Conservation (phyloP, 2,329 filamentous ascomycete genomes). For the Colletotrichum salicis region DNA sequence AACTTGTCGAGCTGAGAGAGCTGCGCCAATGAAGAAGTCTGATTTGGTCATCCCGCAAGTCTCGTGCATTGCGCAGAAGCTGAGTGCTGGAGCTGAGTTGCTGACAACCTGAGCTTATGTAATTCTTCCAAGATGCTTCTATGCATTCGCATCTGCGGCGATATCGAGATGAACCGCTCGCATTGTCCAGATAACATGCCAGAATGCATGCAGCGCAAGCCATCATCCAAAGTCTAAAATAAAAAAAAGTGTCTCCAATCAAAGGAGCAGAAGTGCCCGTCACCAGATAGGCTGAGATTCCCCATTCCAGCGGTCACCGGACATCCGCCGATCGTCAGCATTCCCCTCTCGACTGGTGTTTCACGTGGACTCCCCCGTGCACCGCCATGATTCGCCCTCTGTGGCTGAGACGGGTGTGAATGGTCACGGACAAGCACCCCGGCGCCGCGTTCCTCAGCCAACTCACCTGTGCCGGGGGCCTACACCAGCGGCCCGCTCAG, state of each 20-base stretch:
- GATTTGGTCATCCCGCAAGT: conserved; percentile 26
- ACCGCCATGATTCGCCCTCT: conserved; percentile 19
- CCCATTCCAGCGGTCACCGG: conserved; percentile 12
- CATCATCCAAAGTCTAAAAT: conserved; percentile 17
- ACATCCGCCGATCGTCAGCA: conserved; percentile 1
- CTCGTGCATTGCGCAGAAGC: background rate
- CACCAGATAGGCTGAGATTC: background rate
- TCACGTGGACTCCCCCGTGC: conserved; percentile 24
- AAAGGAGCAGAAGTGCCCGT: background rate
- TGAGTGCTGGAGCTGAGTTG: background rate
- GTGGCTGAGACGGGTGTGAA: conserved; percentile 22
- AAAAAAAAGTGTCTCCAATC: background rate
- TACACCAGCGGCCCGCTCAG: conserved; percentile 13
- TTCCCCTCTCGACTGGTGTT: conserved; percentile 2
- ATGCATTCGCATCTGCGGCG: background rate
- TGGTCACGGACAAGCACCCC: background rate
- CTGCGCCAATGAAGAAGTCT: conserved; percentile 16
- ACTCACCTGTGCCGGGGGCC: conserved; percentile 7
- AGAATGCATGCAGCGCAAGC: conserved; percentile 11
- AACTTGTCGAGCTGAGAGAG: conserved; percentile 2
- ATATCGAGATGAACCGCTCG: conserved; percentile 28
- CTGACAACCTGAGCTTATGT: conserved; percentile 6
- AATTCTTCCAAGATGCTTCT: background rate
- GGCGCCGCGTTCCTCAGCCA: conserved; percentile 31
- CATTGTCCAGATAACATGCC: conserved; percentile 9